These are phyloP conservation scores for Amaranthus hypochondriacus DNA, from an alignment of 148 eudicot genomes.

Conservation along the genomic window DNA sequence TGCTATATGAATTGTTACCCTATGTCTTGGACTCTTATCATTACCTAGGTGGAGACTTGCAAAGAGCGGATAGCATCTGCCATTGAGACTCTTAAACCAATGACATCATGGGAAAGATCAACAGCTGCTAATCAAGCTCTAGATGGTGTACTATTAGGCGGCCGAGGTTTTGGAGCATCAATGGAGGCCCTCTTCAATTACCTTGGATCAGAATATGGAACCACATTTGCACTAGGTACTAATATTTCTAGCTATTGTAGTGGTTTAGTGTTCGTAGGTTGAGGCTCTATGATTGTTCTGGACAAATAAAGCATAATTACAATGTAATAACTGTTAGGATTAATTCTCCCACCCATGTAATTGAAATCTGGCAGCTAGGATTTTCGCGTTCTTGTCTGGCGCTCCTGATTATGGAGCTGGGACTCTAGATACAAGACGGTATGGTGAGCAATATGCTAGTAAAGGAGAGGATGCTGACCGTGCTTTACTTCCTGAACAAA, in stretches of 20 bases:
- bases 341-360: neutral
- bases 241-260: neutral
- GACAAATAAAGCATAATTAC: conserved; percentile 2
- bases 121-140: conserved; percentile 76
- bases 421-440: conserved; percentile 87
- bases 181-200: conserved; percentile 87
- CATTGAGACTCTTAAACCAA: conserved; percentile 90
- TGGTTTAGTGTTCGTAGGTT: neutral
- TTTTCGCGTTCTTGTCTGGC: conserved; percentile 95
- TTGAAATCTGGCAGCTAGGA: conserved; percentile 62
- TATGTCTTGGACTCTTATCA: conserved; percentile 15
- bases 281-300: neutral
- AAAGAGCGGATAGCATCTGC: conserved; percentile 92
- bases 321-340: neutral
- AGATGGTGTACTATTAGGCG: conserved; percentile 85
- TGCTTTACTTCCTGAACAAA: conserved; percentile 98
- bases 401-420: conserved; percentile 98
- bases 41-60: conserved; percentile 84
- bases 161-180: conserved; percentile 96
- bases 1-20: neutral
- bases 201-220: conserved; percentile 94
- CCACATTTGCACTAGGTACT: conserved; percentile 86
- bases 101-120: conserved; percentile 89
- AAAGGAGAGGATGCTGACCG: conserved; percentile 99
- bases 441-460: conserved; percentile 99